phyloP scores from a whole-genome alignment of 768 basidiomycete species.

The Naganishia friedmannii region DNA sequence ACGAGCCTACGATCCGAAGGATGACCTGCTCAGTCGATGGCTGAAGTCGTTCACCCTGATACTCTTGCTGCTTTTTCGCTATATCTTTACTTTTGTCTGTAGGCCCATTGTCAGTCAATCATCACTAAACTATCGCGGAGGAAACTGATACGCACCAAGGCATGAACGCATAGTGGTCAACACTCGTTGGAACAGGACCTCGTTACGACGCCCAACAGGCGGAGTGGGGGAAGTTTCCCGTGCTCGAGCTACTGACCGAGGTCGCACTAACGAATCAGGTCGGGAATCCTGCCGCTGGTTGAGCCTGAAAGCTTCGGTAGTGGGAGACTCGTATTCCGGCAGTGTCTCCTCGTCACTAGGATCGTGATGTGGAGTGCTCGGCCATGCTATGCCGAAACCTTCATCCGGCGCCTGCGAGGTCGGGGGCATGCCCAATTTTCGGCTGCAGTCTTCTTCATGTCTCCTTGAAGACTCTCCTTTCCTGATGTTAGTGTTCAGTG shows the following conservation, averaged over 20 bases:
- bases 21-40: neutral
- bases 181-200: conserved; percentile 2
- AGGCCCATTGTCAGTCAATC: neutral
- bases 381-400: conserved; percentile 6
- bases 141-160: neutral
- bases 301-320: neutral
- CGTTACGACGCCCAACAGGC: neutral
- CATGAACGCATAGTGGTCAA: neutral
- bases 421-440: neutral
- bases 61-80: conserved; percentile 18
- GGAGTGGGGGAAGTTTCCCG: neutral
- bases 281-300: neutral
- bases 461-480: neutral
- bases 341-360: neutral
- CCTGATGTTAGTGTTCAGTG: neutral
- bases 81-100: neutral
- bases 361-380: neutral
- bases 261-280: neutral
- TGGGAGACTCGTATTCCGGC: conserved; percentile 11
- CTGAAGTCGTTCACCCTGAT: conserved; percentile 4
- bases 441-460: neutral
- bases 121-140: neutral
- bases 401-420: neutral
- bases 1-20: conserved; percentile 6
- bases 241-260: neutral